A percentile compares a stretch with the other conserved stretches of the same genome.
phyloP scores from a whole-genome alignment of 2,329 filamentous ascomycete genomes.

The Penicillium occitanis region DNA sequence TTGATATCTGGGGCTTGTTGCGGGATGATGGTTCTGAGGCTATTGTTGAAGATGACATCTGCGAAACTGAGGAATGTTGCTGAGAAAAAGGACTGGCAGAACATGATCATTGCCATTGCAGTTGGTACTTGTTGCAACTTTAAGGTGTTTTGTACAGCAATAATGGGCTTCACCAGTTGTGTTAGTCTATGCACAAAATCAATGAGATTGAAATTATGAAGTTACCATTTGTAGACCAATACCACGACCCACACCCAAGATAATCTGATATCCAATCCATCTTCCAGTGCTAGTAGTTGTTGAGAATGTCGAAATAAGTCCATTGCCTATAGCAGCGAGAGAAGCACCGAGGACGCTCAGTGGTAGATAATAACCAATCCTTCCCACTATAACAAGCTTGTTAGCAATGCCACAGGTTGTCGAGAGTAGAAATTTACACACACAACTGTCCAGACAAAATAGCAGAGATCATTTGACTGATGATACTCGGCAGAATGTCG shows the following conservation, averaged over 20 bases:
- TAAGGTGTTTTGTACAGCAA: conserved; percentile 44
- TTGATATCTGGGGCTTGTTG: conserved; percentile 43
- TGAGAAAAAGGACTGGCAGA: conserved; percentile 66
- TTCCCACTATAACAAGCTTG: conserved; percentile 27
- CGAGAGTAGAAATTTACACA: conserved; percentile 17
- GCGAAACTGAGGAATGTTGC: conserved; percentile 65
- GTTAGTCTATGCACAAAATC: neutral
- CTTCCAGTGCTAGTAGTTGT: conserved; percentile 36
- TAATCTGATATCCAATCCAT: conserved; percentile 53
- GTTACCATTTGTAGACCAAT: conserved; percentile 29
- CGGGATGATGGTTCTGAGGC: conserved; percentile 55
- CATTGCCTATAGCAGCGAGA: conserved; percentile 37
- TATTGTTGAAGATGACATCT: conserved; percentile 68
- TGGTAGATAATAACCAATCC: conserved; percentile 38
- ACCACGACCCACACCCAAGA: conserved; percentile 48
- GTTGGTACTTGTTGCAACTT: conserved; percentile 38
- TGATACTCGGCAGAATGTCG: conserved; percentile 42
- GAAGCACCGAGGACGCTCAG: conserved; percentile 32
- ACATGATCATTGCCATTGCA: conserved; percentile 47
- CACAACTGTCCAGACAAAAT: conserved; percentile 36
- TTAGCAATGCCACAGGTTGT: neutral
- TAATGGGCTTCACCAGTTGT: conserved; percentile 38
- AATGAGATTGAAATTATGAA: neutral
- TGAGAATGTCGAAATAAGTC: conserved; percentile 45
- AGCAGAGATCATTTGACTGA: conserved; percentile 36